Evolutionary conservation across 192 early-diverging fungal species (phyloP).

Genomic region (Paraglomus occultum): DNA sequence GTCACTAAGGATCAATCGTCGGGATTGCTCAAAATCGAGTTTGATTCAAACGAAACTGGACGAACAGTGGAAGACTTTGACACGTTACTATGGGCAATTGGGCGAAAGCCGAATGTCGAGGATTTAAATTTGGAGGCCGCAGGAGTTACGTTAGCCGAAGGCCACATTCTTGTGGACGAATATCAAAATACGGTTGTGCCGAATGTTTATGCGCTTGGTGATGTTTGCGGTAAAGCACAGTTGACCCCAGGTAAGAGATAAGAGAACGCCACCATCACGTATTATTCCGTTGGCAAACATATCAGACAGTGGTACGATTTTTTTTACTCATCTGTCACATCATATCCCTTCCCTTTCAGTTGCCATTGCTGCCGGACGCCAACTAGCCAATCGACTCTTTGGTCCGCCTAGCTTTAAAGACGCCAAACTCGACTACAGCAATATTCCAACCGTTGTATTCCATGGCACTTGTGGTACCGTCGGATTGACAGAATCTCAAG

Average conservation of each 20-base stretch:
- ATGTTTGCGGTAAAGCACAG: slow-evolving; percentile 88
- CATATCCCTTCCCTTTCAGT: too few species aligned
- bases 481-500: slow-evolving; percentile 88
- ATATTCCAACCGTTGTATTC: slow-evolving; percentile 96
- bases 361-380: slow-evolving; percentile 93
- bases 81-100: slow-evolving; percentile 88
- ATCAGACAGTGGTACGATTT: slow-evolving; percentile 29
- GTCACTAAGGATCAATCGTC: slow-evolving; percentile 57
- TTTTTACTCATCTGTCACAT: neutral
- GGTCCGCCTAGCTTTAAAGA: slow-evolving; percentile 67
- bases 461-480: slow-evolving; percentile 86
- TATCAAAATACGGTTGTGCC: slow-evolving; percentile 77
- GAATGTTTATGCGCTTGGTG: slow-evolving; percentile 88
- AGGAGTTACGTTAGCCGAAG: slow-evolving; percentile 62
- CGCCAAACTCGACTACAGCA: slow-evolving; percentile 86
- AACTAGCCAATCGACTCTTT: slow-evolving; percentile 89
- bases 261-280: too few species aligned
- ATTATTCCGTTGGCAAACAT: too few species aligned
- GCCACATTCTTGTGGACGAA: slow-evolving; percentile 80
- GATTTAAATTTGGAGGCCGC: slow-evolving; percentile 67
- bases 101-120: slow-evolving; percentile 74
- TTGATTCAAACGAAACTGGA: slow-evolving; percentile 35
- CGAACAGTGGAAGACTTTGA: slow-evolving; percentile 66
- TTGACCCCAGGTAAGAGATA: slow-evolving; percentile 85
- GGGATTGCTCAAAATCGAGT: slow-evolving; percentile 57